Conservation (phyloP, 305 asterid genomes). For the Plantago coronopus region DNA sequence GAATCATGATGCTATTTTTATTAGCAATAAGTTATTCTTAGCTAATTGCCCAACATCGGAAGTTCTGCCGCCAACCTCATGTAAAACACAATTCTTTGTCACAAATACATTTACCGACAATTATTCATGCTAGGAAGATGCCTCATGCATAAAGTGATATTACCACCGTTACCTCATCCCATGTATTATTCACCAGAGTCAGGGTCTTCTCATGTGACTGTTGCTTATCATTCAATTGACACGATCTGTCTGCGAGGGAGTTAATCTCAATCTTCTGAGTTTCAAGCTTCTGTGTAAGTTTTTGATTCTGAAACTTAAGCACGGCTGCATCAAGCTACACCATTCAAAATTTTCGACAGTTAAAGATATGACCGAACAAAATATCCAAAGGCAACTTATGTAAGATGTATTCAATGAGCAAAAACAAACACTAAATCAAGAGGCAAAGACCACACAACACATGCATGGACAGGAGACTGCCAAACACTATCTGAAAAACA, state of each 20-base stretch:
- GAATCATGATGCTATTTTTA: not conserved
- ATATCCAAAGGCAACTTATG: constrained; percentile 18
- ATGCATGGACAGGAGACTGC: constrained; percentile 9
- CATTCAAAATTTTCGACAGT: constrained; percentile 19
- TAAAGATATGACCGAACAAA: constrained; percentile 20
- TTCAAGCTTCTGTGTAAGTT: constrained; percentile 87
- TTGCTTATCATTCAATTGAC: constrained; percentile 59
- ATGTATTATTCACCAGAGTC: constrained; percentile 49
- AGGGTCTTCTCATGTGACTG: constrained; percentile 51
- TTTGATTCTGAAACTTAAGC: constrained; percentile 91
- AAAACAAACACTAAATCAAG: constrained; percentile 15
- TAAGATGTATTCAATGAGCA: constrained; percentile 13
- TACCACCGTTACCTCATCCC: constrained; percentile 57
- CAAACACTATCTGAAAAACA: not conserved
- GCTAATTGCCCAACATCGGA: not conserved
- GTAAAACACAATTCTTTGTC: not conserved
- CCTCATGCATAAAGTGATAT: not conserved
- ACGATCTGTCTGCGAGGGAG: constrained; percentile 51
- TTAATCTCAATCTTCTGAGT: constrained; percentile 74
- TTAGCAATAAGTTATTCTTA: too few relatives aligned
- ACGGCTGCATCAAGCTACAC: constrained; percentile 84
- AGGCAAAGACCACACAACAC: constrained; percentile 2
- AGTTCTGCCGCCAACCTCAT: not conserved
- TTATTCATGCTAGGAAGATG: not conserved
- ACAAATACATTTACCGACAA: not conserved